Percentiles rank a stretch among this genome's conserved stretches.
These are phyloP conservation scores for Carpinus viminea DNA, from an alignment of 306 rosid species.

Conservation along the genomic window DNA sequence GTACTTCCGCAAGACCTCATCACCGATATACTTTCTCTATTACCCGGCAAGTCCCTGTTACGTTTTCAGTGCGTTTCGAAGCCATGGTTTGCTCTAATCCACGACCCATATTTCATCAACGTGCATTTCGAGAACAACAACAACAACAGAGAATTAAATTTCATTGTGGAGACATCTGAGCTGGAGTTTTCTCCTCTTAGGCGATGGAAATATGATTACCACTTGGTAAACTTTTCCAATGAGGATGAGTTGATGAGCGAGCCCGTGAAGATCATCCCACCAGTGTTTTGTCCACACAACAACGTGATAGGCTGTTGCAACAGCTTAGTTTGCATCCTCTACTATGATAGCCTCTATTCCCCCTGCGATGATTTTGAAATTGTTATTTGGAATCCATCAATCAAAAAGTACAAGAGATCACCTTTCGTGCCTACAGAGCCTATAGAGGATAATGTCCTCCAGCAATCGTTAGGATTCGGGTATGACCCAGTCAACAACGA, in stretches of 20 bases:
- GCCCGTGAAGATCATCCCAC: not conserved
- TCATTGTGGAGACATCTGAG: not conserved
- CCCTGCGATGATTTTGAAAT: not conserved
- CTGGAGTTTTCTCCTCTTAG: too few species aligned
- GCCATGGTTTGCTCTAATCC: not conserved
- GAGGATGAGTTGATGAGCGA: not conserved
- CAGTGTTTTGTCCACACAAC: not conserved
- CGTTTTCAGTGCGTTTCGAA: not conserved
- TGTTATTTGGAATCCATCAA: not conserved
- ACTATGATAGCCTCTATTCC: not conserved
- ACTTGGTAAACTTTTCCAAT: not conserved
- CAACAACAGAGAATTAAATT: not conserved
- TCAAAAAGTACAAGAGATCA: not conserved
- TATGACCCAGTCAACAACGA: not conserved
- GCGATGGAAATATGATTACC: not conserved
- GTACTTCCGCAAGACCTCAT: not conserved
- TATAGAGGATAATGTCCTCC: not conserved
- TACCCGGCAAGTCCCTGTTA: not conserved
- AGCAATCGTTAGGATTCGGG: not conserved
- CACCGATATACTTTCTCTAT: not conserved
- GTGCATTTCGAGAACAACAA: not conserved
- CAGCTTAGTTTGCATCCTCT: not conserved
- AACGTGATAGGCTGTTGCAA: not conserved
- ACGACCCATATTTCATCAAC: not conserved
- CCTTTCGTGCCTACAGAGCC: not conserved